phyloP scores from a whole-genome alignment of 2,329 filamentous ascomycete genomes.

The Colletotrichum cereale region DNA sequence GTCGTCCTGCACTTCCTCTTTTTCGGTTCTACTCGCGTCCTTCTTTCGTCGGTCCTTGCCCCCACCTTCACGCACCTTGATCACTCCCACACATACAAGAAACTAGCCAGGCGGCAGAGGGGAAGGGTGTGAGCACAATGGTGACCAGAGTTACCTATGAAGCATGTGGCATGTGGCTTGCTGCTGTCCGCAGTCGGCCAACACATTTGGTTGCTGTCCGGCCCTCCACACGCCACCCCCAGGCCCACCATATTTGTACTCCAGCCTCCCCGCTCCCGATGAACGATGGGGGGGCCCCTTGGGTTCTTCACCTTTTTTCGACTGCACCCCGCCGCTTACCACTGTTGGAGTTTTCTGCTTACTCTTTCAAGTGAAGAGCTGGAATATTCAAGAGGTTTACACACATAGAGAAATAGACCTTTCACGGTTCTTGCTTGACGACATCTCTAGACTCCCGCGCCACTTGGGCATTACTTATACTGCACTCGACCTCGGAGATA shows the following conservation, averaged over 20 bases:
- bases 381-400: background rate
- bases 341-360: background rate
- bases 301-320: slow-evolving; percentile 10
- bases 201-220: slow-evolving; percentile 3
- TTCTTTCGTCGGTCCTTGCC: background rate
- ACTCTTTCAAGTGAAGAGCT: slow-evolving; percentile 2
- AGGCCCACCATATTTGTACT: slow-evolving; percentile 11
- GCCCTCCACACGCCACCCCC: slow-evolving; percentile 1
- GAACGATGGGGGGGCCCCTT: background rate
- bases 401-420: background rate
- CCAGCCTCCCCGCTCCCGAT: slow-evolving; percentile 27
- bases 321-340: slow-evolving; percentile 19
- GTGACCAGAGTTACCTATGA: slow-evolving; percentile 5
- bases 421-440: background rate
- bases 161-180: slow-evolving; percentile 5
- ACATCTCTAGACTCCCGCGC: background rate
- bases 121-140: slow-evolving; percentile 9
- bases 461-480: background rate
- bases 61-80: background rate
- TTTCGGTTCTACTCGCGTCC: background rate
- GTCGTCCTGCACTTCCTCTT: background rate
- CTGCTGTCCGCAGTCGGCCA: slow-evolving; percentile 13
- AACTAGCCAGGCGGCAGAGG: background rate
- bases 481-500: background rate
- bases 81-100: slow-evolving; percentile 12